Evolutionary conservation across 768 basidiomycete species (phyloP), one percentile per base, ranked within the genome.

Genomic region (Amanita fuliginea): DNA sequence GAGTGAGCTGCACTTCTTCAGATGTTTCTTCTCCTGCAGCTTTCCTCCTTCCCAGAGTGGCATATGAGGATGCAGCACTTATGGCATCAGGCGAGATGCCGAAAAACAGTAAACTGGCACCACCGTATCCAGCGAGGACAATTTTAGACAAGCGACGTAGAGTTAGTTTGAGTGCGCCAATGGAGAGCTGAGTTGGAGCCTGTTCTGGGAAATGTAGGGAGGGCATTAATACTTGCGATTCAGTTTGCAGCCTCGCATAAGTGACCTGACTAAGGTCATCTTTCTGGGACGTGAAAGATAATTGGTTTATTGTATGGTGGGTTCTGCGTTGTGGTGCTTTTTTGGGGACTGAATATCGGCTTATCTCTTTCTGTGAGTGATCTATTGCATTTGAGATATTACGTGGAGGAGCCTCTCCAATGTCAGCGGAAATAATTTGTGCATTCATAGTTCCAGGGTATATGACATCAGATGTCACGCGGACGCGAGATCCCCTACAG

Each of bases 81-180:
- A 57, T 53, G 7, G 66, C 64, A 0, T 76, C 67, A 0, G 72
- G 66, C 3, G 71, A 68, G 6, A 88, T 73, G 6, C 88, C 88
- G 54, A 91, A 91, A 65, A 92, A 90, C 32, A 89, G 64, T 24
- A 90, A 70, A 42, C 79, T 81, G 0, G 87, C 81, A 1, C 89
- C 89, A 11, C 88, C 89, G 56, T 92, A 91, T 2, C 87, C 86
- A 1, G 86, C 88, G 6, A 92, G 69, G 1, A 86, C 84, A 67
- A 92, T 78, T 62, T 89, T 88, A 11, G 86, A 88, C 34, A 88
- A 71, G 9, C 89, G 75, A 21, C 86, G 77, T n/a, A 91, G 64
- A 9, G 83, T 86, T 16, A 73, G 61, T 58, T 83, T 84, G 49
- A 87, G 67, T 42, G 84, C 80, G 1, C 68, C 53, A 52, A 74